Evolutionary conservation across 2,329 filamentous ascomycete genomes (phyloP).

Genomic region (Penicillium griseofulvum): DNA sequence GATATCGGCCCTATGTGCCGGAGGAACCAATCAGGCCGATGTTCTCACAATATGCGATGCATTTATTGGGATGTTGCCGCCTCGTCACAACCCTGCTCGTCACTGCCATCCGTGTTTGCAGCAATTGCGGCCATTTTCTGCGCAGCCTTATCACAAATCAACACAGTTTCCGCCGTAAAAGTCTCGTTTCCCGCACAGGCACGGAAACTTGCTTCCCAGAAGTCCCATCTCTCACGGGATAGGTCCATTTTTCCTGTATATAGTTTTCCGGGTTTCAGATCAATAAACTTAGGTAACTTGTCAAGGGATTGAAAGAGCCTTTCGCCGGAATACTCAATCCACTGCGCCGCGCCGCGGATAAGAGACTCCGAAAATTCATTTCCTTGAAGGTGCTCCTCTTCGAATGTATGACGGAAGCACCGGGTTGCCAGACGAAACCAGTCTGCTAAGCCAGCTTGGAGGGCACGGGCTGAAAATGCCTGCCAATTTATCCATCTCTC

Average conservation of each 20-base stretch:
- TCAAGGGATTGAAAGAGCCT: not conserved
- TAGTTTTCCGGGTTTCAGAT: not conserved
- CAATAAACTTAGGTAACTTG: not conserved
- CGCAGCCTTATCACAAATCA: not conserved
- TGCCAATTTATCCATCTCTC: not conserved
- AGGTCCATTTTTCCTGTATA: not conserved
- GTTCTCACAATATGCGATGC: too few relatives aligned
- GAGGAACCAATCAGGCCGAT: too few relatives aligned
- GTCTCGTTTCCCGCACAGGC: not conserved
- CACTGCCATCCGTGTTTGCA: too few relatives aligned
- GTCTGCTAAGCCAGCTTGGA: not conserved
- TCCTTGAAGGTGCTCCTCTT: not conserved
- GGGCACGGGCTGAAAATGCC: constrained; percentile 1
- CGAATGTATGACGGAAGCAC: not conserved
- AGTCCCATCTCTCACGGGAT: not conserved
- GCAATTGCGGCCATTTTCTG: not conserved
- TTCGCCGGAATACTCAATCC: not conserved
- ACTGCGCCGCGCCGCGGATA: not conserved
- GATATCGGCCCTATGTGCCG: too few relatives aligned
- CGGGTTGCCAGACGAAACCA: not conserved
- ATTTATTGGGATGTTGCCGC: too few relatives aligned
- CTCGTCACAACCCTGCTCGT: too few relatives aligned
- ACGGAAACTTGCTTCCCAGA: not conserved
- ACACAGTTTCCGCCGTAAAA: not conserved
- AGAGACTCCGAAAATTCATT: not conserved